Evolutionary conservation across 371 early-diverging fungal genomes (phyloP).

Genomic region (Chytridium lagenaria): DNA sequence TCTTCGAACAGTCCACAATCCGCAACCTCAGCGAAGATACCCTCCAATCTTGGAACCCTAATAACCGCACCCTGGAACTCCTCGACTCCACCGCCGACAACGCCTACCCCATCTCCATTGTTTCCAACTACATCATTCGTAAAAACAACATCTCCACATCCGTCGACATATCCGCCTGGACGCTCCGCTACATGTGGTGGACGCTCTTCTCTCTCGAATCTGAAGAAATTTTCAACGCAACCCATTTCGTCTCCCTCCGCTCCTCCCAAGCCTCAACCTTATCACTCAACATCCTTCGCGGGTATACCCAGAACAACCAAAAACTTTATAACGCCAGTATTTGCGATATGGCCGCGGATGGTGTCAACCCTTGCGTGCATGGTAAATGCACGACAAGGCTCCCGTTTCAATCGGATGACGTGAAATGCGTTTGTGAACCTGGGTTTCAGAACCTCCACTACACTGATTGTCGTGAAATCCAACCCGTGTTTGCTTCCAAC

Average conservation of each 20-base stretch:
- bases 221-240: background rate
- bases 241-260: conserved; percentile 11
- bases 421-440: conserved; percentile 14
- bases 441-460: background rate
- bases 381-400: background rate
- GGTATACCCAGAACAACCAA: background rate
- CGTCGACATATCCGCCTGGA: conserved; percentile 3
- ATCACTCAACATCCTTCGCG: background rate
- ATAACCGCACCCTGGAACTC: background rate
- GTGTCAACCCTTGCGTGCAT: background rate
- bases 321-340: background rate
- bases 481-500: background rate
- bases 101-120: conserved; percentile 25
- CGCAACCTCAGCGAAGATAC: background rate
- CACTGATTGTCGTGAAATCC: background rate
- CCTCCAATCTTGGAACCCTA: background rate
- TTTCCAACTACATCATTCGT: conserved; percentile 22
- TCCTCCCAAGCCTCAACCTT: background rate
- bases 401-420: conserved; percentile 9
- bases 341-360: conserved; percentile 6
- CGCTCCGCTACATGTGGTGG: conserved; percentile 30
- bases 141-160: conserved; percentile 15
- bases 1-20: background rate
- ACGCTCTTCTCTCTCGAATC: background rate
- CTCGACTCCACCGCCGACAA: background rate